These are phyloP conservation scores for Bruguiera parviflora DNA, from an alignment of 345 rosid genomes.

Conservation along the genomic window DNA sequence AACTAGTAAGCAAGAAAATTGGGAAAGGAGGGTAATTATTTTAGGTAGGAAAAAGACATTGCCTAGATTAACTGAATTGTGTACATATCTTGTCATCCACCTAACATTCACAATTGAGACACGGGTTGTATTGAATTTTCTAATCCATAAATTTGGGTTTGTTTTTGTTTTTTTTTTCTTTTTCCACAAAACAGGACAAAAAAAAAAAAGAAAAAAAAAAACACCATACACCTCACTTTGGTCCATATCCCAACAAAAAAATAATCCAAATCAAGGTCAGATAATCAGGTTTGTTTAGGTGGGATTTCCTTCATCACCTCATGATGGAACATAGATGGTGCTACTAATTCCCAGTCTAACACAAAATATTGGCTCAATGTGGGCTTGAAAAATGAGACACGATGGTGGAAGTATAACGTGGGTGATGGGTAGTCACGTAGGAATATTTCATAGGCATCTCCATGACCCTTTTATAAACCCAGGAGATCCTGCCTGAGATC, in stretches of 20 bases:
- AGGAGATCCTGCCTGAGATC: constrained; percentile 42
- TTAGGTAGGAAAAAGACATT: background rate
- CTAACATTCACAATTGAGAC: background rate
- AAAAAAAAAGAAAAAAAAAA: constrained; percentile 21
- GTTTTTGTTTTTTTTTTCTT: background rate
- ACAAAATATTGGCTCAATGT: constrained; percentile 13
- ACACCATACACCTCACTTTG: constrained; percentile 21
- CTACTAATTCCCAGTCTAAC: constrained; percentile 9
- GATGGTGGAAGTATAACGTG: constrained; percentile 17
- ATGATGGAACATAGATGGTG: background rate
- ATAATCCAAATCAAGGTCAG: constrained; percentile 15
- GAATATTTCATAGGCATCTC: constrained; percentile 32
- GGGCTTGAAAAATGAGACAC: constrained; percentile 21
- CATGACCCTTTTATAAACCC: constrained; percentile 23
- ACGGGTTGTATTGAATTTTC: background rate
- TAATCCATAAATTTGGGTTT: background rate
- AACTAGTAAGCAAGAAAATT: background rate
- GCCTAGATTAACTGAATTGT: constrained; percentile 7
- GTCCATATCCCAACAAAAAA: constrained; percentile 15
- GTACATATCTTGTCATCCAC: background rate
- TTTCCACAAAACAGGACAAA: constrained; percentile 26
- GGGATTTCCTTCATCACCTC: constrained; percentile 18
- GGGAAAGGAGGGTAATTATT: background rate
- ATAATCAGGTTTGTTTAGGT: constrained; percentile 19
- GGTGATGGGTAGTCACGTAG: constrained; percentile 26